Conservation (phyloP, 768 basidiomycete genomes). For the Porphyrellus cyaneotinctus region DNA sequence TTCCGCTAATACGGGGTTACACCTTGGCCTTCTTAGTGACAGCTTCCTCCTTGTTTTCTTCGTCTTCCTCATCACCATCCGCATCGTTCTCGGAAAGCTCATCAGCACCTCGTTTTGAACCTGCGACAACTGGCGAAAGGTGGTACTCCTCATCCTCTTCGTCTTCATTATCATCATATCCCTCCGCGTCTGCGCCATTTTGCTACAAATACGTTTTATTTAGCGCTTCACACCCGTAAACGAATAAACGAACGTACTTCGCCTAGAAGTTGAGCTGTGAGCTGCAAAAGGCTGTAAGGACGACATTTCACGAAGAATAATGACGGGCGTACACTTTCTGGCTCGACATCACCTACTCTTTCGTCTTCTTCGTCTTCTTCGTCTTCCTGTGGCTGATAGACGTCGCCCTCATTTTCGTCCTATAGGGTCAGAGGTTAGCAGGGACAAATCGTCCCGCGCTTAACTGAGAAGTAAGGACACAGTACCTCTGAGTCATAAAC, state of each 20-base stretch:
- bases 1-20: not conserved
- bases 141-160: slow-evolving; percentile 20
- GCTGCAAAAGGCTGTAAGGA: slow-evolving; percentile 12
- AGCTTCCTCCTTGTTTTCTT: slow-evolving; percentile 3
- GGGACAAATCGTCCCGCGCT: not conserved
- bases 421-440: slow-evolving; percentile 1
- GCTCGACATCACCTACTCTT: not conserved
- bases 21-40: slow-evolving; percentile 27
- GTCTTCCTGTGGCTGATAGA: slow-evolving; percentile 13
- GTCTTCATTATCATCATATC: slow-evolving; percentile 13
- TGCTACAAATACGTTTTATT: slow-evolving; percentile 1
- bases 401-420: slow-evolving; percentile 18
- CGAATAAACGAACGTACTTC: slow-evolving; percentile 8
- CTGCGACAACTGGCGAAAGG: slow-evolving; percentile 6
- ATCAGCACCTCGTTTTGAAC: slow-evolving; percentile 26
- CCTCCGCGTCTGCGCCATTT: slow-evolving; percentile 12
- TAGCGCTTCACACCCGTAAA: not conserved
- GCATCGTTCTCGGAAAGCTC: slow-evolving; percentile 16
- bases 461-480: not conserved
- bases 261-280: slow-evolving; percentile 24
- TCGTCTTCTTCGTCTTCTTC: slow-evolving; percentile 17
- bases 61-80: slow-evolving; percentile 7
- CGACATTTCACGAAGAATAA: not conserved
- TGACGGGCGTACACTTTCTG: slow-evolving; percentile 11
- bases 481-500: slow-evolving; percentile 26